Evolutionary conservation across 1,284 basidiomycete genomes (phyloP).

Genomic region (Pseudozyma flocculosa): DNA sequence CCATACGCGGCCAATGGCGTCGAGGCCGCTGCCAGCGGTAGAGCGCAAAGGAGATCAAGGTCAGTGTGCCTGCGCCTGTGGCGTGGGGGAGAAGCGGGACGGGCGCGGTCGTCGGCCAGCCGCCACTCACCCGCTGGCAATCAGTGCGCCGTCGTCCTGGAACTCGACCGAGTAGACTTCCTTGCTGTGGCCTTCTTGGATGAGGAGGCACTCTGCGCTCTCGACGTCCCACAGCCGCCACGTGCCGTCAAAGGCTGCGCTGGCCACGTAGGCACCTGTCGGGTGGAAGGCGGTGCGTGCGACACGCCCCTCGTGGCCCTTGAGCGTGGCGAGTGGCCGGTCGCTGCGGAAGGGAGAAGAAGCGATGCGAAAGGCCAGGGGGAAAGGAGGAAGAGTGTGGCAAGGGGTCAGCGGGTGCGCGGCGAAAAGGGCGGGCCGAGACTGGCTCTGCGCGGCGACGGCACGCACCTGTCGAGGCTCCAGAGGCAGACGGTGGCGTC

Average conservation of each 20-base stretch:
- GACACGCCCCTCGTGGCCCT: conserved; percentile 86
- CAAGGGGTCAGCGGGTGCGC: too few species aligned
- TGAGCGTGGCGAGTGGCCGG: conserved; percentile 74
- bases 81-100: not conserved
- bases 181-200: conserved; percentile 96
- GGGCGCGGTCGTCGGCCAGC: not conserved
- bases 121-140: conserved; percentile 77
- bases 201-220: conserved; percentile 74
- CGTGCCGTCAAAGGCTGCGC: conserved; percentile 96
- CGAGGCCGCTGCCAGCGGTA: conserved; percentile 71
- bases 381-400: too few species aligned
- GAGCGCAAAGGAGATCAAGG: too few species aligned
- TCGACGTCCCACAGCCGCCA: conserved; percentile 95
- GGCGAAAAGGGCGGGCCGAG: too few species aligned
- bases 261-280: conserved; percentile 85
- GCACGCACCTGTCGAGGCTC: conserved; percentile 74
- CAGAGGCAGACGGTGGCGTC: conserved; percentile 84
- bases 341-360: conserved; percentile 63
- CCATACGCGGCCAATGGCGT: conserved; percentile 96
- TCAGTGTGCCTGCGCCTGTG: too few species aligned
- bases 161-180: conserved; percentile 95
- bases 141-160: conserved; percentile 89
- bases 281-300: conserved; percentile 95
- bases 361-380: too few species aligned
- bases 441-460: too few species aligned